Conservation (phyloP, 495 filamentous ascomycete genomes). For the Sphaerosporella brunnea region DNA sequence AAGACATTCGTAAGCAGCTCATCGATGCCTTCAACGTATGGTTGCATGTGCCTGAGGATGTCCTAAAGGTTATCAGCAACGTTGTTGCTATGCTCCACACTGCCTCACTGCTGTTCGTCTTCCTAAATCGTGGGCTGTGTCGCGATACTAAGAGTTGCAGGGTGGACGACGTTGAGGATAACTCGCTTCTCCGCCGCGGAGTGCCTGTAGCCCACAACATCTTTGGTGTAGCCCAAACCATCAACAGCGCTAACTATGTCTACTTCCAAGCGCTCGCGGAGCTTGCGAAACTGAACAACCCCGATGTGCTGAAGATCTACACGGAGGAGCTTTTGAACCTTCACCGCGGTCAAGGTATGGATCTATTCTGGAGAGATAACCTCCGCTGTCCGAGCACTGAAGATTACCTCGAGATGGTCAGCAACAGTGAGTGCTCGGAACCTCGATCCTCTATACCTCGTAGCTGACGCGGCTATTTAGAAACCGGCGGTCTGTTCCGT, state of each 20-base stretch:
- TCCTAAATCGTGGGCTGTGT: too few species aligned
- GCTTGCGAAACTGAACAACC: slow-evolving; percentile 56
- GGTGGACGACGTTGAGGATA: slow-evolving; percentile 85
- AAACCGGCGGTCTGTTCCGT: slow-evolving; percentile 90
- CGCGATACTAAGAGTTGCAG: too few species aligned
- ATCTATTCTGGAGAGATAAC: slow-evolving; percentile 91
- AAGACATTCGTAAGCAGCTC: slow-evolving; percentile 71
- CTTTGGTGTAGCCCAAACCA: slow-evolving; percentile 88
- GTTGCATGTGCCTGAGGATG: slow-evolving; percentile 67
- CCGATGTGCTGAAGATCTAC: slow-evolving; percentile 54
- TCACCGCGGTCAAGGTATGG: slow-evolving; percentile 92
- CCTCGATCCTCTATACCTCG: too few species aligned
- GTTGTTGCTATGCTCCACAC: slow-evolving; percentile 91
- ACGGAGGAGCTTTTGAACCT: slow-evolving; percentile 83
- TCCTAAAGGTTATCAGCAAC: slow-evolving; percentile 63
- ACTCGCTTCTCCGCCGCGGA: slow-evolving; percentile 64
- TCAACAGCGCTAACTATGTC: slow-evolving; percentile 93
- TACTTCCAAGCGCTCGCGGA: slow-evolving; percentile 84
- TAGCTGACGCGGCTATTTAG: too few species aligned
- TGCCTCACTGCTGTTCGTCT: slow-evolving; percentile 55
- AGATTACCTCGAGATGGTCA: slow-evolving; percentile 97
- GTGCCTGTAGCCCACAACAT: slow-evolving; percentile 86
- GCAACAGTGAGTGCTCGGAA: slow-evolving; percentile 52
- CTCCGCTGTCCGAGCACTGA: slow-evolving; percentile 86
- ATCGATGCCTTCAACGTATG: slow-evolving; percentile 83